Percentiles rank a stretch among this genome's conserved stretches.
phyloP scores from a whole-genome alignment of 495 filamentous ascomycete genomes.

The Hypoxylon perforatum region DNA sequence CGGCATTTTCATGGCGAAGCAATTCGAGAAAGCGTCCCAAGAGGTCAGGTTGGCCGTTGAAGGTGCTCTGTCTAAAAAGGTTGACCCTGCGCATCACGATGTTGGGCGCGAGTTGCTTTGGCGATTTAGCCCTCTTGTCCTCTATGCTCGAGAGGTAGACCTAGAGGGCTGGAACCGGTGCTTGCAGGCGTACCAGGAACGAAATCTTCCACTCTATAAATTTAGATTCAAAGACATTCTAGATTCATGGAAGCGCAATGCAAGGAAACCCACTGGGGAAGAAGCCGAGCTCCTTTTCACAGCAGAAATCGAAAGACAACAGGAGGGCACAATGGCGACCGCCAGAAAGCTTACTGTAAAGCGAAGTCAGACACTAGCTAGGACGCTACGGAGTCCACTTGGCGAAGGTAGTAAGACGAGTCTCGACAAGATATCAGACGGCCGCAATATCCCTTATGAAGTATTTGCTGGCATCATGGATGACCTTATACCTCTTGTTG shows the following conservation, averaged over 20 bases:
- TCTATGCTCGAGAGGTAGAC: slow-evolving; percentile 88
- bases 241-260: slow-evolving; percentile 82
- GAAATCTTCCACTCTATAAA: slow-evolving; percentile 79
- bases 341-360: slow-evolving; percentile 94
- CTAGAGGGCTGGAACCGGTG: slow-evolving; percentile 80
- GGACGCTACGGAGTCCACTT: slow-evolving; percentile 75
- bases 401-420: slow-evolving; percentile 68
- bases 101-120: slow-evolving; percentile 70
- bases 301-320: slow-evolving; percentile 84
- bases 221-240: slow-evolving; percentile 83
- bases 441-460: slow-evolving; percentile 79
- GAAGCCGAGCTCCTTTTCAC: slow-evolving; percentile 90
- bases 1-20: slow-evolving; percentile 80
- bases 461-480: slow-evolving; percentile 83
- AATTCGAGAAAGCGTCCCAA: slow-evolving; percentile 79
- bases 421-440: slow-evolving; percentile 72
- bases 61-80: slow-evolving; percentile 62
- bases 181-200: slow-evolving; percentile 81
- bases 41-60: slow-evolving; percentile 70
- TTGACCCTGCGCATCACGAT: slow-evolving; percentile 65
- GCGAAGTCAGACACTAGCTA: slow-evolving; percentile 80
- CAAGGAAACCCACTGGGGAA: slow-evolving; percentile 82
- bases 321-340: slow-evolving; percentile 75
- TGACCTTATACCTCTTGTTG: slow-evolving; percentile 80
- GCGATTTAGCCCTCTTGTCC: slow-evolving; percentile 83